A percentile compares a stretch with the other conserved stretches of the same genome.
Evolutionary conservation across 2,329 filamentous ascomycete species (phyloP).

Genomic region (Myriangium duriaei): DNA sequence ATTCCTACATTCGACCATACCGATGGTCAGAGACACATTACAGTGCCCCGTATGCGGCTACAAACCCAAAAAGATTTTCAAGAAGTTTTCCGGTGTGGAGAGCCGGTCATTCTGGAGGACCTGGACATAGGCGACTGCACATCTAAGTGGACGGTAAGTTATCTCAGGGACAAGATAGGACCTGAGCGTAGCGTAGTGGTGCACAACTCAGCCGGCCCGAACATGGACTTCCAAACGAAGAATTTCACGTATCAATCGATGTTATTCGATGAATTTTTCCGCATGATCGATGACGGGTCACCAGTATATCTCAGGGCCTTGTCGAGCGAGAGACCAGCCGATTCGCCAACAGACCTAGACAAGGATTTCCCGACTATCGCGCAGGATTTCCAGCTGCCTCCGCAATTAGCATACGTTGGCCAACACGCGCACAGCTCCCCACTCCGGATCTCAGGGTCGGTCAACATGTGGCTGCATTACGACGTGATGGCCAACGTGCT

Average conservation of each 20-base stretch:
- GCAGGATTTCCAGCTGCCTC: constrained; percentile 57
- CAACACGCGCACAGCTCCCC: constrained; percentile 66
- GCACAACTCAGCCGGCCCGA: constrained; percentile 52
- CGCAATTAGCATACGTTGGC: constrained; percentile 44
- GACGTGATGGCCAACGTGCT: constrained; percentile 84
- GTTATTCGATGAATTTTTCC: constrained; percentile 53
- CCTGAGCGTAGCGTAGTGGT: constrained; percentile 55
- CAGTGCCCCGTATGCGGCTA: not conserved
- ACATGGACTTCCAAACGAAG: constrained; percentile 72
- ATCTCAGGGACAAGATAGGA: constrained; percentile 53
- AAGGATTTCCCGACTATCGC: constrained; percentile 60
- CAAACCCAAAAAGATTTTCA: constrained; percentile 42
- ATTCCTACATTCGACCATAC: not conserved
- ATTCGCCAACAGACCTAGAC: constrained; percentile 55
- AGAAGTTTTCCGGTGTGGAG: constrained; percentile 42
- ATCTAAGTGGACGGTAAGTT: constrained; percentile 53
- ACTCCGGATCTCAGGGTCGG: constrained; percentile 63
- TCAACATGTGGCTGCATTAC: constrained; percentile 85
- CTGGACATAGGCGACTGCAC: constrained; percentile 57
- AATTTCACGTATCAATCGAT: constrained; percentile 69
- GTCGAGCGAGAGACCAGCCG: constrained; percentile 54
- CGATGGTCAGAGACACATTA: not conserved
- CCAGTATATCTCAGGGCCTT: constrained; percentile 68
- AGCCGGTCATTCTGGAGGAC: constrained; percentile 53
- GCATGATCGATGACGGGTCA: constrained; percentile 45